Evolutionary conservation across 768 basidiomycete genomes (phyloP), one percentile per base, ranked within the genome.

Genomic region (Auriscalpium microsporum): DNA sequence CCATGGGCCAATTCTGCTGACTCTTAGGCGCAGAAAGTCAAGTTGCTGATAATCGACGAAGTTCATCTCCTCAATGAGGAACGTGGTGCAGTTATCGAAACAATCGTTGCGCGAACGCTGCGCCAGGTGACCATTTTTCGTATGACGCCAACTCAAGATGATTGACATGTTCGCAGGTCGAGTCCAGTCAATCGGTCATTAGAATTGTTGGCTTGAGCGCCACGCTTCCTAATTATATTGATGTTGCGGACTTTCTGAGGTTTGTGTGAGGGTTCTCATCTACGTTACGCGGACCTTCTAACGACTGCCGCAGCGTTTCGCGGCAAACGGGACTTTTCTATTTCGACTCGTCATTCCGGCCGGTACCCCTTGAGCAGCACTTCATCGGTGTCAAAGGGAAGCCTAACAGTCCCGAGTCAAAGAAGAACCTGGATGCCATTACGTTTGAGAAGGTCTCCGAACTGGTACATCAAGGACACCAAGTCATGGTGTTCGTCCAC

Each of bases 401-500:
- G 69, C 73, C 88, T 0, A 82, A 86, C 50, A 88, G 87, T 61
- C 62, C 71, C 1, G 76, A 76, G 21, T 84, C 85, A n/a, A 83
- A 82, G 61, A 87, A 82, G 64, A 95, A 94, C 63, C 76, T 98
- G 51, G 96, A 99, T 68, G 74, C 74, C 23, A 91, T 92, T 23
- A 85, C 90, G 1, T 98, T 87, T 62, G 78, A 94, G 62, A 97
- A 95, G 71, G 93, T 98, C 17, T 79, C 86, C 3, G 87, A 89
- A 36, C 75, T 98, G 7, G 90, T 98, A 33, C 77, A 72, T n/a
- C 80, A 84, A 62, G 96, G 94, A 3, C 96, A 99, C 71, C 96
- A 98, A 69, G 93, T 96, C 57, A 98, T 99, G 94, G 94, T 99
- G 0, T 99, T 99, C 64, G 96, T 99, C 9, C 96, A 99, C 69